These are phyloP conservation scores for Fomitopsis pulvina DNA, from an alignment of 768 basidiomycete genomes.

Conservation along the genomic window DNA sequence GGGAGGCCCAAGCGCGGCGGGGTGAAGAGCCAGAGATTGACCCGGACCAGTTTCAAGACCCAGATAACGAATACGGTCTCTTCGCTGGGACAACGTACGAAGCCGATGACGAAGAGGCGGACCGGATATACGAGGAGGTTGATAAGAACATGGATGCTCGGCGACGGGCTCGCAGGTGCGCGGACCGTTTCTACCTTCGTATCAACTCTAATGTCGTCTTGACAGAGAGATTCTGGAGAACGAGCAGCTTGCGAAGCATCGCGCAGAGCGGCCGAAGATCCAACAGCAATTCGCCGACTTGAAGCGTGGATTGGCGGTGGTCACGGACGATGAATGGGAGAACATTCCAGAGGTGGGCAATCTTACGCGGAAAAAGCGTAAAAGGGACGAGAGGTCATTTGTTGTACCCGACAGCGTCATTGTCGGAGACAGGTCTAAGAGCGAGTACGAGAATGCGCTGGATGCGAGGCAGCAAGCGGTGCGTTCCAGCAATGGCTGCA, in stretches of 20 bases:
- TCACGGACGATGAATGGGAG: constrained; percentile 93
- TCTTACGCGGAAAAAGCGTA: constrained; percentile 84
- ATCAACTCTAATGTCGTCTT: constrained; percentile 23
- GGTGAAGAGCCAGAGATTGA: constrained; percentile 87
- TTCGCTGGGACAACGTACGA: constrained; percentile 97
- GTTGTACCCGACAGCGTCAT: constrained; percentile 93
- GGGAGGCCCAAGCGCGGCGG: constrained; percentile 79
- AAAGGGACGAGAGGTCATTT: constrained; percentile 79
- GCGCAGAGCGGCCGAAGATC: constrained; percentile 88
- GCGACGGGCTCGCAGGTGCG: constrained; percentile 71
- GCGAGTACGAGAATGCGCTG: constrained; percentile 71
- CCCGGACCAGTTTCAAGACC: constrained; percentile 92
- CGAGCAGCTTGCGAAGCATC: constrained; percentile 65
- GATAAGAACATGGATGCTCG: constrained; percentile 88
- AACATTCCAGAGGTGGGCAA: constrained; percentile 94
- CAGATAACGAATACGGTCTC: constrained; percentile 93
- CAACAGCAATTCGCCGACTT: constrained; percentile 95
- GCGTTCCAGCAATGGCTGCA: constrained; percentile 14
- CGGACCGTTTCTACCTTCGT: constrained; percentile 24
- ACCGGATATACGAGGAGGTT: constrained; percentile 89
- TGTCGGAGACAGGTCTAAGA: constrained; percentile 74
- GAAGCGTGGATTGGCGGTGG: constrained; percentile 80
- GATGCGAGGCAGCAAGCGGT: constrained; percentile 76
- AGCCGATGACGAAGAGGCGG: constrained; percentile 96
- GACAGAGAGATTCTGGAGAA: constrained; percentile 71